Evolutionary conservation across 2,329 filamentous ascomycete genomes (phyloP).

Genomic region (Colletotrichum limetticola): DNA sequence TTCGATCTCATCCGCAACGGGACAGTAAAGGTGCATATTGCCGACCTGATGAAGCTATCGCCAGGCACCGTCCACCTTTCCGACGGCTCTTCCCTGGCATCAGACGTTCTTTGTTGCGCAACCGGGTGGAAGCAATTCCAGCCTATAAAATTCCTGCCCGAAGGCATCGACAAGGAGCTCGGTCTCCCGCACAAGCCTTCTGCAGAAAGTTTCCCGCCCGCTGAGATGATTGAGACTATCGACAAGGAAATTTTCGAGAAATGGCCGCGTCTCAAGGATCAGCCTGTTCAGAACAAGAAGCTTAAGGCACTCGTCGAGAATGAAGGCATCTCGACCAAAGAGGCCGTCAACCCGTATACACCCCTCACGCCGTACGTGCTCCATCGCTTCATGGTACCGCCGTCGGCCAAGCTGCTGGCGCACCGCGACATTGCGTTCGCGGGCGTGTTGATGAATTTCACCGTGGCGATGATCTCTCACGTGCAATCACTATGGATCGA

Average conservation of each 20-base stretch:
- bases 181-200: constrained; percentile 57
- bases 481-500: constrained; percentile 58
- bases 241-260: constrained; percentile 28
- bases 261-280: constrained; percentile 27
- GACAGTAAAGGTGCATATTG: constrained; percentile 62
- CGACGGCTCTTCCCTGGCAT: constrained; percentile 56
- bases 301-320: constrained; percentile 26
- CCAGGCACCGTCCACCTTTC: constrained; percentile 60
- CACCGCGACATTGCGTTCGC: constrained; percentile 45
- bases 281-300: constrained; percentile 29
- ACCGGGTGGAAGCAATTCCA: constrained; percentile 69
- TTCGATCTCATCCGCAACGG: constrained; percentile 65
- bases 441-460: constrained; percentile 43
- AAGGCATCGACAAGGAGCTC: constrained; percentile 56
- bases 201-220: constrained; percentile 22
- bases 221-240: constrained; percentile 17
- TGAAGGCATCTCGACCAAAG: constrained; percentile 27
- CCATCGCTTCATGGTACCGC: constrained; percentile 44
- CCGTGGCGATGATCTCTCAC: constrained; percentile 45
- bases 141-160: constrained; percentile 62
- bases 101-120: constrained; percentile 64
- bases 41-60: constrained; percentile 59
- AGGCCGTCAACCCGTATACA: constrained; percentile 31
- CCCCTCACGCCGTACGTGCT: constrained; percentile 37
- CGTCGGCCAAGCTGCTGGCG: constrained; percentile 29